Conservation (phyloP, 1,284 basidiomycete genomes). For the Leccinum fallax region DNA sequence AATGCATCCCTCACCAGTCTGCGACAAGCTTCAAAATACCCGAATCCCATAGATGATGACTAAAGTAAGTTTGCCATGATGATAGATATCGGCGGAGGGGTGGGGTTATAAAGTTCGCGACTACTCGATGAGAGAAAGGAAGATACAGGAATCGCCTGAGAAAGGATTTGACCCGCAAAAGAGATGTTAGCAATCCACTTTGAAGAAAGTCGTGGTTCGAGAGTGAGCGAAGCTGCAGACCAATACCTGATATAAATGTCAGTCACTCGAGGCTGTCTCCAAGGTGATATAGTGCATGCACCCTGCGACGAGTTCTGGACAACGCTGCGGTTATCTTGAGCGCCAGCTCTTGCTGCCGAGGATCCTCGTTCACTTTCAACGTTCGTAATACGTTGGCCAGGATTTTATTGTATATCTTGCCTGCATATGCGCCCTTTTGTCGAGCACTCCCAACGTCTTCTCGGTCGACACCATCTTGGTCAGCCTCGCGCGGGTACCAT, state of each 20-base stretch:
- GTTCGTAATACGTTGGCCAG: slow-evolving; percentile 74
- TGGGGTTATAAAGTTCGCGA: slow-evolving; percentile 52
- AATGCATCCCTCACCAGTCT: slow-evolving; percentile 33
- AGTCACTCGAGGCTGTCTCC: background rate
- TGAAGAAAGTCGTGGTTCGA: slow-evolving; percentile 84
- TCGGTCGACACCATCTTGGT: slow-evolving; percentile 29
- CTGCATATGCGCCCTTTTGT: slow-evolving; percentile 34
- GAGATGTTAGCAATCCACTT: slow-evolving; percentile 90
- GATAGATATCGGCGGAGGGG: slow-evolving; percentile 69
- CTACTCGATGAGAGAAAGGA: slow-evolving; percentile 57
- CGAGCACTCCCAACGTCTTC: slow-evolving; percentile 26
- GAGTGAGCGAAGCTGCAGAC: slow-evolving; percentile 69
- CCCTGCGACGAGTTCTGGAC: slow-evolving; percentile 85
- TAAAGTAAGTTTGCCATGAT: slow-evolving; percentile 74
- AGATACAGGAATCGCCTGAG: slow-evolving; percentile 67
- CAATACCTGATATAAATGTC: slow-evolving; percentile 60
- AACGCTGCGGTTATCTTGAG: slow-evolving; percentile 79
- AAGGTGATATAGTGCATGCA: slow-evolving; percentile 38
- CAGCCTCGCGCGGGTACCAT: slow-evolving; percentile 81
- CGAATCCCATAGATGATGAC: slow-evolving; percentile 44
- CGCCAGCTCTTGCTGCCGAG: slow-evolving; percentile 84
- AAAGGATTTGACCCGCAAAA: slow-evolving; percentile 77
- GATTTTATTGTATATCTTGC: slow-evolving; percentile 83
- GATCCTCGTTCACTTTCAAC: slow-evolving; percentile 82
- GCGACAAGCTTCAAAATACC: slow-evolving; percentile 20